Evolutionary conservation across 2,329 filamentous ascomycete genomes (phyloP), one percentile per base, ranked within the genome.

Genomic region (Ceratocystiopsis sp.): DNA sequence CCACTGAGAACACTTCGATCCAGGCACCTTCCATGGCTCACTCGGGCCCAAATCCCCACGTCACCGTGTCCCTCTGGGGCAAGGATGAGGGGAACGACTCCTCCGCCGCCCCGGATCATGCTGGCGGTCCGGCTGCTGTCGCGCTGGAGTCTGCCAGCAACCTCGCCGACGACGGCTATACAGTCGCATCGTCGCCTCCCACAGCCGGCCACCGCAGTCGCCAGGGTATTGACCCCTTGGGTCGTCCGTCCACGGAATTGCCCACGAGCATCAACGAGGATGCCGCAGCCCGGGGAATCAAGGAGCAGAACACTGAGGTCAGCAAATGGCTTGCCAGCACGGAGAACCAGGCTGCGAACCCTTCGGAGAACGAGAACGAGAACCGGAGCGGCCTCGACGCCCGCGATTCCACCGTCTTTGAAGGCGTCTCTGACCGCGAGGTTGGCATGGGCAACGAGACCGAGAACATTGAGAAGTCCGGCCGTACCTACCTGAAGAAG

Each of bases 1-100:
- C 71, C 4, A 70, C 67, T 46, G 68, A 72, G 52, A 69, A 70
- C 52, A 61, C 57, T 4, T 59, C 62, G 3, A 55, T 57, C 38
- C 52, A 59, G 17, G 40, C 40, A 10, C 51, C 60, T 41, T 52
- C 58, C 42, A 70, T 69, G 64, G 55, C 61, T 32, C 25, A 29
- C 25, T 29, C 25, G 5, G 54, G 58, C 17, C 65, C 63, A 46
- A 75, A 72, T 51, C 71, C 72, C 8, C 64, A 64, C 25, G 68
- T 76, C 17, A 73, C 66, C 7, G 68, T 75, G 40, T 75, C 72
- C 1, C 59, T 71, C 48, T 75, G 68, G 67, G 69, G 65, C 38
- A 63, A 61, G 47, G 68, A 62, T 41, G 52, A 56, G 37, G 54
- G 38, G 13, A 41, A 42, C 4, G 39, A 46, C 15, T 61, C 44